Percentiles rank a stretch among this genome's conserved stretches.
These are phyloP conservation scores for Olyra latifolia DNA, from an alignment of 176 grass and related monocot species.

Conservation along the genomic window DNA sequence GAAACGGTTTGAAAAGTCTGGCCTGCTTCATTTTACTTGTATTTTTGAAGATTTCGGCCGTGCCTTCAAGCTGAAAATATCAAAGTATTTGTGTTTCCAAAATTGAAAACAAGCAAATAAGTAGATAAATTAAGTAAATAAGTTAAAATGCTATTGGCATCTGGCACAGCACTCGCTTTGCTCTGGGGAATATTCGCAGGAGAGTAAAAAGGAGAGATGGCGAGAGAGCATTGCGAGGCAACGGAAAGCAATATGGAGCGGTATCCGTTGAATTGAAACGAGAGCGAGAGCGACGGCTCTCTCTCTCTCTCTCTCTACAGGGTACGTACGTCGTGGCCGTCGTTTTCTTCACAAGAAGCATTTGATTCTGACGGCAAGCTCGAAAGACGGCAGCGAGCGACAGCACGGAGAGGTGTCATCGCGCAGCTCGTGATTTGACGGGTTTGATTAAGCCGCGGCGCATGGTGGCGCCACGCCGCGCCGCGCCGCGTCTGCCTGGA, in stretches of 20 bases:
- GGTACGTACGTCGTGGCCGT: not conserved
- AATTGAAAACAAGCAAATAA: too few species aligned
- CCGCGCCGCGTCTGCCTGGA: conserved; percentile 36
- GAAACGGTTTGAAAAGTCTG: too few species aligned
- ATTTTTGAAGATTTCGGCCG: too few species aligned
- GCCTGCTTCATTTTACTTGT: too few species aligned
- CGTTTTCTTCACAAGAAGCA: not conserved
- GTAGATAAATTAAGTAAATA: too few species aligned
- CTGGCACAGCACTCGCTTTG: not conserved
- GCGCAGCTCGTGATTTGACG: not conserved
- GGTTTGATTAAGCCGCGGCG: not conserved
- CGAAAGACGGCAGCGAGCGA: too few species aligned
- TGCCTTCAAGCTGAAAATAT: too few species aligned
- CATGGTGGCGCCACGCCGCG: not conserved
- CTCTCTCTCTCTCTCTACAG: not conserved
- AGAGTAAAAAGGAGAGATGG: not conserved
- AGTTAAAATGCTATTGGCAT: too few species aligned
- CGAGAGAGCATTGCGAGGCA: not conserved
- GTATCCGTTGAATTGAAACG: not conserved
- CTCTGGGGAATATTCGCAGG: not conserved
- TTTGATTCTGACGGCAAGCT: conserved; percentile 4
- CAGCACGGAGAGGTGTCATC: not conserved
- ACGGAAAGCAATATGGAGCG: not conserved
- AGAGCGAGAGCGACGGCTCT: conserved; percentile 11
- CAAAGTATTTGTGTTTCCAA: too few species aligned